Conservation (phyloP, 1,284 basidiomycete genomes). For the Rhodotorula glutinis region DNA sequence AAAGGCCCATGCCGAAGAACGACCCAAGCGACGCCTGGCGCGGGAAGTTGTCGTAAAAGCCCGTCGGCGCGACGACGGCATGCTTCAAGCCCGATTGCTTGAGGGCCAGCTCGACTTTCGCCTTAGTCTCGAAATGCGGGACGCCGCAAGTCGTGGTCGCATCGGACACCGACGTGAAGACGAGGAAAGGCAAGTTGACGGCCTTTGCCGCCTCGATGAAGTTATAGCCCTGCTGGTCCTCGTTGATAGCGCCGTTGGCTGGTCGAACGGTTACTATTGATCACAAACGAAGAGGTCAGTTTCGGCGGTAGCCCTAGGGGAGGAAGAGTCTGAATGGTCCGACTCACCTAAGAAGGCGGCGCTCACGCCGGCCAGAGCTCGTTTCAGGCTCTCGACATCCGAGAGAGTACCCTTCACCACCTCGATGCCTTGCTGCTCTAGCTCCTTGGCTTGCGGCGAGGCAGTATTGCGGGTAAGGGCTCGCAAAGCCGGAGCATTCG, state of each 20-base stretch:
- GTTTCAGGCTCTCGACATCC: slow-evolving; percentile 1
- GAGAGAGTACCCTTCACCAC: slow-evolving; percentile 11
- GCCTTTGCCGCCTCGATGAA: slow-evolving; percentile 14
- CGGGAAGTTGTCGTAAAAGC: slow-evolving; percentile 23
- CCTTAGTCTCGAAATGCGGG: slow-evolving; percentile 30
- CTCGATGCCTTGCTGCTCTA: slow-evolving; percentile 13
- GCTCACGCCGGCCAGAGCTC: slow-evolving; percentile 1
- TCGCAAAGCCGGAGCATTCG: neutral
- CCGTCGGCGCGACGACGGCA: slow-evolving; percentile 11
- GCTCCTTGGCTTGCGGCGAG: slow-evolving; percentile 3
- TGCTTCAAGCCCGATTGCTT: slow-evolving; percentile 11
- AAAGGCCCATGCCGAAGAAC: slow-evolving; percentile 11
- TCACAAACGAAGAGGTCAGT: neutral
- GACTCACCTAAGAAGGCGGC: slow-evolving; percentile 16
- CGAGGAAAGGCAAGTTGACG: slow-evolving; percentile 7
- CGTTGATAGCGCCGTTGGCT: neutral
- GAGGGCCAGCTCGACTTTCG: slow-evolving; percentile 20
- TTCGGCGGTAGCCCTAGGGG: neutral
- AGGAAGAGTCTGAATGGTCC: no score
- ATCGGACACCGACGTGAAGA: slow-evolving; percentile 21
- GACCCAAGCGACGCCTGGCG: neutral
- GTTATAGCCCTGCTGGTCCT: slow-evolving; percentile 20
- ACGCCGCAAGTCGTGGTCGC: slow-evolving; percentile 17
- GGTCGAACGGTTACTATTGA: slow-evolving; percentile 13
- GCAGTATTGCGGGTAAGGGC: slow-evolving; percentile 8